Percentiles rank a stretch among this genome's conserved stretches.
phyloP scores from a whole-genome alignment of 768 basidiomycete species.

The Boletus reticuloceps region DNA sequence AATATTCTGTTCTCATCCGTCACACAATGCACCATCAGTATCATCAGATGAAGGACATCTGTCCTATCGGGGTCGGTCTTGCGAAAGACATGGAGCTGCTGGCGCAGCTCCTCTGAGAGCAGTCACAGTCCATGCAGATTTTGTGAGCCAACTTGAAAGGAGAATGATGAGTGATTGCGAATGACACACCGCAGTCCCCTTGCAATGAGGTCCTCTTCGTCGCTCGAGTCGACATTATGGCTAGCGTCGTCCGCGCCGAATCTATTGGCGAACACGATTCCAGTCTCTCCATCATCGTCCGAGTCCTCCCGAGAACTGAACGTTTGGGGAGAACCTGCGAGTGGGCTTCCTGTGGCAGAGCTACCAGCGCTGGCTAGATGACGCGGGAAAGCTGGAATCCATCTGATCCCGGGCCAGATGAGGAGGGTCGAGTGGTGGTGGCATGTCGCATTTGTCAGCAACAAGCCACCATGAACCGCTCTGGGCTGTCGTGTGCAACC shows the following conservation, averaged over 20 bases:
- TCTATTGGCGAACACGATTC: constrained; percentile 23
- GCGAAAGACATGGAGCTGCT: too few species aligned
- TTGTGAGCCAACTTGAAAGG: constrained; percentile 71
- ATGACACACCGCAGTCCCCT: constrained; percentile 81
- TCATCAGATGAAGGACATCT: too few species aligned
- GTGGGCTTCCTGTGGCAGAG: constrained; percentile 53
- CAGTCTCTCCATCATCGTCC: constrained; percentile 25
- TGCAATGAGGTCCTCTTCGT: constrained; percentile 66
- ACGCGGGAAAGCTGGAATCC: constrained; percentile 56
- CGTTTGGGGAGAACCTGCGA: constrained; percentile 48
- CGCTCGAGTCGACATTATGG: constrained; percentile 48
- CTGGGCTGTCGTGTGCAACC: too few species aligned
- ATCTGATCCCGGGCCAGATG: constrained; percentile 65
- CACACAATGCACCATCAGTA: too few species aligned
- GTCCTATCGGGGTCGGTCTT: too few species aligned
- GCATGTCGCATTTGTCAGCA: constrained; percentile 18
- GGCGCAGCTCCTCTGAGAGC: too few species aligned
- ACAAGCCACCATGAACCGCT: not conserved
- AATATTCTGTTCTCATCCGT: too few species aligned
- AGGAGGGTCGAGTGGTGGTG: constrained; percentile 44
- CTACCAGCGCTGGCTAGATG: constrained; percentile 42
- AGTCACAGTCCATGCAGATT: constrained; percentile 31
- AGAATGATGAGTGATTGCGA: not conserved
- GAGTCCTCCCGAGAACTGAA: constrained; percentile 26
- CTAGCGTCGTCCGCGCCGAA: constrained; percentile 25